A percentile compares a stretch with the other conserved stretches of the same genome.
phyloP scores from a whole-genome alignment of 805 yeast species.

The Hanseniaspora hatyaiensis region DNA sequence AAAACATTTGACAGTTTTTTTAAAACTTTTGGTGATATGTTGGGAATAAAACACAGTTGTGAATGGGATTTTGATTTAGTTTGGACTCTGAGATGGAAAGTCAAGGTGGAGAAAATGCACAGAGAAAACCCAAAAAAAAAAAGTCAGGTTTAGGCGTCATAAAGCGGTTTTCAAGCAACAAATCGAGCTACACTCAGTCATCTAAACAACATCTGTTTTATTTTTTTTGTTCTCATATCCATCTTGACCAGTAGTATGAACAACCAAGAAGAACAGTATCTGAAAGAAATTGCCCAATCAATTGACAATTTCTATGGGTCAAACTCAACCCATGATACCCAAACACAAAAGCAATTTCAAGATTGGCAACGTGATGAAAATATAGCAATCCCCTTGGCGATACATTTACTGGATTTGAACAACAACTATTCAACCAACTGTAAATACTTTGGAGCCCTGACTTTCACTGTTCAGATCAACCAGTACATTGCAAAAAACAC shows the following conservation, averaged over 20 bases:
- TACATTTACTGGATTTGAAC: constrained; percentile 21
- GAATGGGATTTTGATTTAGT: too few species aligned
- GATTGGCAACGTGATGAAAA: constrained; percentile 24
- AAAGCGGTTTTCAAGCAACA: too few species aligned
- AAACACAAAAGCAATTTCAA: constrained; percentile 27
- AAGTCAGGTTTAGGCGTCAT: too few species aligned
- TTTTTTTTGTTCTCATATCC: too few species aligned
- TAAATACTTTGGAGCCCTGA: constrained; percentile 30
- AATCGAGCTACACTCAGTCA: too few species aligned
- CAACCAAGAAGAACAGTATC: neutral
- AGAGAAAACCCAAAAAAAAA: too few species aligned
- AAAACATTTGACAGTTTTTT: too few species aligned
- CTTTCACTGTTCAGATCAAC: constrained; percentile 28
- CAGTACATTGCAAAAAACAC: neutral
- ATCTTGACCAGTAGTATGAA: neutral
- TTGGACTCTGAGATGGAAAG: too few species aligned
- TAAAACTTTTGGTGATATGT: too few species aligned
- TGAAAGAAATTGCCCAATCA: constrained; percentile 14
- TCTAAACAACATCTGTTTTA: too few species aligned
- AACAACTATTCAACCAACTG: constrained; percentile 23
- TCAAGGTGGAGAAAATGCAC: too few species aligned
- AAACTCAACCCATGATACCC: constrained; percentile 24
- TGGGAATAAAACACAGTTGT: too few species aligned
- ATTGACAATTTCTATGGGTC: constrained; percentile 27
- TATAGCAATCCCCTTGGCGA: constrained; percentile 25